A percentile compares a stretch with the other conserved stretches of the same genome.
Evolutionary conservation across 139 green algal genomes (phyloP).

Genomic region (Pleodorina starrii): DNA sequence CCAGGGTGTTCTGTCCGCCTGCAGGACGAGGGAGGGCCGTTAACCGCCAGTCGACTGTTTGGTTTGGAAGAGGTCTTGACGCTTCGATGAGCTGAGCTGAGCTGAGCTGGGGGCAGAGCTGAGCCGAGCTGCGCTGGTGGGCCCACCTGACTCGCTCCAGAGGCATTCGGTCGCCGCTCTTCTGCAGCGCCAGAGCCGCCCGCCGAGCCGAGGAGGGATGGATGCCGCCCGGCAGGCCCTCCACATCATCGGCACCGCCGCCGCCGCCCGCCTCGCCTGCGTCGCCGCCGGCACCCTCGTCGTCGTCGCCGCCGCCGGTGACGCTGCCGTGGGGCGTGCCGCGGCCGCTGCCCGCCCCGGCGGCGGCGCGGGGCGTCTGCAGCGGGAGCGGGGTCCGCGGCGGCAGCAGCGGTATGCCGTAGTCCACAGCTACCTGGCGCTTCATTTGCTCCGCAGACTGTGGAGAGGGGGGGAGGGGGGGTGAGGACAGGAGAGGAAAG

Average conservation of each 20-base stretch:
- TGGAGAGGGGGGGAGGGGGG: no score
- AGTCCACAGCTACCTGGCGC: conserved; percentile 68
- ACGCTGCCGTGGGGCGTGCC: neutral
- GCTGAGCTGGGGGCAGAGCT: no score
- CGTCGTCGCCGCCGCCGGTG: neutral
- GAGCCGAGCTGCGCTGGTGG: no score
- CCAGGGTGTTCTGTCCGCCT: no score
- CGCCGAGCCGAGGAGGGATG: conserved; percentile 46
- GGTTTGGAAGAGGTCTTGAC: no score
- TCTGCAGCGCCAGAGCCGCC: conserved; percentile 56
- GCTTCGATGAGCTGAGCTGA: no score
- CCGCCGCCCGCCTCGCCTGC: conserved; percentile 19
- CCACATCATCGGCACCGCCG: neutral
- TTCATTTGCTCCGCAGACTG: conserved; percentile 78
- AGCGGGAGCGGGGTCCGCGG: neutral
- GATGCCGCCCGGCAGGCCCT: conserved; percentile 14
- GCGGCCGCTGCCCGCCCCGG: conserved; percentile 22
- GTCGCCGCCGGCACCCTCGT: neutral
- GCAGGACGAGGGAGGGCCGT: no score
- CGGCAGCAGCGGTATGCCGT: conserved; percentile 73
- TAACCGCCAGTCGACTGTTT: no score
- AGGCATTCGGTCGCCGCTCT: conserved; percentile 54
- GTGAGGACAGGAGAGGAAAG: no score
- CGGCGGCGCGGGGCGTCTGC: conserved; percentile 22
- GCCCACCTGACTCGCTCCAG: neutral